Evolutionary conservation across 768 basidiomycete genomes (phyloP).

Genomic region (Terana coerulea): DNA sequence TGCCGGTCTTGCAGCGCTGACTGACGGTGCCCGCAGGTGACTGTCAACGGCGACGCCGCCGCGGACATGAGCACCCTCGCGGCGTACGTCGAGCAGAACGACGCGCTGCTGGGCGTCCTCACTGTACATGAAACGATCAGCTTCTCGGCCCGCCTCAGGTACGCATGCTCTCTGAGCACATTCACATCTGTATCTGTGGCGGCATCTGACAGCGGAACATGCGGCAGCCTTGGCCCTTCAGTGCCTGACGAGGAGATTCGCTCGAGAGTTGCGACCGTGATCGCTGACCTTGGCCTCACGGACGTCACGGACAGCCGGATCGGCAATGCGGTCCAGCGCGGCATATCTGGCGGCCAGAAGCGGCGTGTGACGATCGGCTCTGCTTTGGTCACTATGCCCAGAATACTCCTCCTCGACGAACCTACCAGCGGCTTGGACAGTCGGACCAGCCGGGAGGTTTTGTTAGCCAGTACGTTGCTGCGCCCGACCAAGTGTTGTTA

Average conservation of each 20-base stretch:
- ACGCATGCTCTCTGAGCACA: background rate
- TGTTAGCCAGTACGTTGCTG: constrained; percentile 33
- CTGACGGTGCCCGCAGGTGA: constrained; percentile 7
- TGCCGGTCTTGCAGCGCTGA: background rate
- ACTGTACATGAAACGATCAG: constrained; percentile 54
- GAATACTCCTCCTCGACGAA: constrained; percentile 61
- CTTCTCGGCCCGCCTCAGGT: constrained; percentile 50
- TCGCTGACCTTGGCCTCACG: constrained; percentile 44
- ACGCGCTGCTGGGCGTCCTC: constrained; percentile 53
- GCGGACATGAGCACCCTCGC: constrained; percentile 37
- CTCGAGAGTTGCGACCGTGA: constrained; percentile 39
- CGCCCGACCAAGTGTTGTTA: constrained; percentile 18
- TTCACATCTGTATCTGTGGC: background rate
- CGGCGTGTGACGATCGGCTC: constrained; percentile 59
- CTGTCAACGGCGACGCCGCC: constrained; percentile 16
- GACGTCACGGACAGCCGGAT: constrained; percentile 47
- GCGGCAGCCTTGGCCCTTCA: constrained; percentile 13
- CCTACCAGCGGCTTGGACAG: constrained; percentile 56
- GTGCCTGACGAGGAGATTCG: constrained; percentile 30
- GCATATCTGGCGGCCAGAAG: constrained; percentile 66
- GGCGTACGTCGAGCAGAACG: constrained; percentile 58
- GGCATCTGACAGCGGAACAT: background rate
- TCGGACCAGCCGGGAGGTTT: constrained; percentile 40
- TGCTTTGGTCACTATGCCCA: constrained; percentile 55
- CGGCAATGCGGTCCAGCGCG: constrained; percentile 54